phyloP scores from a whole-genome alignment of 78 protist genomes.

The Mastigamoeba balamuthi region DNA sequence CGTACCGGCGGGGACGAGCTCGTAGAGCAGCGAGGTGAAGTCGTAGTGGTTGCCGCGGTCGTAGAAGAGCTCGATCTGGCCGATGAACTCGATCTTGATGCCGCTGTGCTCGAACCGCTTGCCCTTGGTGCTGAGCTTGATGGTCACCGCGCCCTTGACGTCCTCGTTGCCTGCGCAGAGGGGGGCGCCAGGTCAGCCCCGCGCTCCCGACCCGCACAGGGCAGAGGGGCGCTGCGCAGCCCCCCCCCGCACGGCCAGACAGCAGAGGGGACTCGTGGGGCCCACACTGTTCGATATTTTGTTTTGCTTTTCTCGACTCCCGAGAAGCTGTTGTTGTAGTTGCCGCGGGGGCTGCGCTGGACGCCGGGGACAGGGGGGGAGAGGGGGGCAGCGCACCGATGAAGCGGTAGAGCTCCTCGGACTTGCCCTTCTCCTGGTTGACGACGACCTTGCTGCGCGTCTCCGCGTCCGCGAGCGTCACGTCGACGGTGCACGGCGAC shows the following conservation, averaged over 20 bases:
- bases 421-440: constrained; percentile 31
- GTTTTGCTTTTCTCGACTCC: too few species aligned
- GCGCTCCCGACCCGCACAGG: too few species aligned
- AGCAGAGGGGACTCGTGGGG: too few species aligned
- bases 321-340: too few species aligned
- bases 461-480: constrained; percentile 25
- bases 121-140: constrained; percentile 16
- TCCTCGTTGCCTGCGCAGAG: constrained; percentile 41
- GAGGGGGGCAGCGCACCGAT: too few species aligned
- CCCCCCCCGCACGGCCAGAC: too few species aligned
- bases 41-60: constrained; percentile 68
- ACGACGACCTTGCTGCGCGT: constrained; percentile 33
- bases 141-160: constrained; percentile 32
- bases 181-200: too few species aligned
- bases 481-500: constrained; percentile 22
- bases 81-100: constrained; percentile 81
- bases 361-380: too few species aligned
- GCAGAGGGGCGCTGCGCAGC: too few species aligned
- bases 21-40: constrained; percentile 67
- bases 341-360: too few species aligned
- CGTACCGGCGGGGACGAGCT: constrained; percentile 80
- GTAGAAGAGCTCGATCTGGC: constrained; percentile 69
- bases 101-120: constrained; percentile 78
- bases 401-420: constrained; percentile 33
- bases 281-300: too few species aligned